These are phyloP conservation scores for Botrytis hyacinthi DNA, from an alignment of 2,329 filamentous ascomycete species.

Conservation along the genomic window DNA sequence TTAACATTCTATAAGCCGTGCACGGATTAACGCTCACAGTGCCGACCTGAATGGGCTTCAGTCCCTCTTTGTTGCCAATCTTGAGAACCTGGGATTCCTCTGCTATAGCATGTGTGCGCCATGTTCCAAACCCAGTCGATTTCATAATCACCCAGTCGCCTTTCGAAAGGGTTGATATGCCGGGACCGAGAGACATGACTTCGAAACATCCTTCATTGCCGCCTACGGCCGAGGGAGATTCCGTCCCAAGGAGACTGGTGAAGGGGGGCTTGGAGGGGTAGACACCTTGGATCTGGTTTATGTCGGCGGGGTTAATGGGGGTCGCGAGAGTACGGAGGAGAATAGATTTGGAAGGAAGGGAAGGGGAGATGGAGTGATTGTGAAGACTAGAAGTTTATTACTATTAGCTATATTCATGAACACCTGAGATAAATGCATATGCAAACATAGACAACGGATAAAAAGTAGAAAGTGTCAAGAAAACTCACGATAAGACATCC, in stretches of 20 bases:
- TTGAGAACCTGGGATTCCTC: constrained; percentile 60
- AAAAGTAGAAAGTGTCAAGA: not conserved
- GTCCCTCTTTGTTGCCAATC: constrained; percentile 65
- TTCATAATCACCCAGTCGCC: constrained; percentile 96
- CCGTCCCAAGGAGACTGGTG: constrained; percentile 71
- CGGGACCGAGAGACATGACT: constrained; percentile 67
- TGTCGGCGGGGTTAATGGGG: constrained; percentile 94
- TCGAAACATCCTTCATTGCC: constrained; percentile 95
- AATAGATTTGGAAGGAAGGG: constrained; percentile 62
- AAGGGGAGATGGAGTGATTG: constrained; percentile 72
- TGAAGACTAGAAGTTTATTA: constrained; percentile 54
- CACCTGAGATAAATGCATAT: not conserved
- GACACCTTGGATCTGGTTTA: constrained; percentile 96
- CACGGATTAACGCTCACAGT: constrained; percentile 92
- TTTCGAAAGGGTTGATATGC: constrained; percentile 50
- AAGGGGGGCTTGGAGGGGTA: constrained; percentile 86
- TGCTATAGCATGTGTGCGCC: constrained; percentile 84
- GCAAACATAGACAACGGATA: not conserved
- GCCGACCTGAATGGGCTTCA: constrained; percentile 75
- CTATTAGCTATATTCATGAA: constrained; percentile 20
- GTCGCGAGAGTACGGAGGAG: constrained; percentile 86
- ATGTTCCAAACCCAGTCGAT: constrained; percentile 81
- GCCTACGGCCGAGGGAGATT: constrained; percentile 71
- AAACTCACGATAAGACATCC: constrained; percentile 60
- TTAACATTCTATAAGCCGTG: constrained; percentile 90